Base-by-base conservation (phyloP, 2,329 filamentous ascomycete genomes). In the Tolypocladium endophyticum region DNA sequence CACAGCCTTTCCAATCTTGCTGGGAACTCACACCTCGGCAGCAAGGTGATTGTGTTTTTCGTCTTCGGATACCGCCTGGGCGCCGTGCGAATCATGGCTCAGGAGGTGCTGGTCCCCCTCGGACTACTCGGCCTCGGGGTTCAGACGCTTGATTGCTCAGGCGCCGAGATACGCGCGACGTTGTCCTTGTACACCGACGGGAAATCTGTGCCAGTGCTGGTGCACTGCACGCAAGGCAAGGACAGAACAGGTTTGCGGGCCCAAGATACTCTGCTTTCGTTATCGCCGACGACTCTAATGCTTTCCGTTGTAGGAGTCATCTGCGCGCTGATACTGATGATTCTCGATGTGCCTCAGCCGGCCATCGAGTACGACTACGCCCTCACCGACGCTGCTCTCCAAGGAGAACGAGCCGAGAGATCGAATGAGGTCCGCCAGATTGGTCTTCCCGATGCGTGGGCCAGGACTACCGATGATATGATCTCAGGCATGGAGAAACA, bases 171-270 rank as follows among this genome's bases (percentile, higher is more conserved):
- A 23, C 78, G 77, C 30, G 61, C 71, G 56, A 66, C 67, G 8
- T 63, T 76, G 41, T 64, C 62, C 11, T 60, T 73, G 1, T 74
- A 72, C 57, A 63, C 70, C 6, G 58, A 59, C 9, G 30, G 62
- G 2, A 65, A 71, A 0, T 78, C 78, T 20, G 84, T 86, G 63
- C 90, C 91, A 0, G 72, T 86, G 1, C 70, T 96, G 9, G 75
- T 94, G 2, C 90, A 96, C 72, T 96, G 92, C 72, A 94, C 91
- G 0, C 90, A 95, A 68, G 92, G 92, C 60, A 96, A 96, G 70
- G 92, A 96, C 69, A 83, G 92, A 2, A 76, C 74, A 59, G 72
- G 72, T 72, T 61, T 57, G 63, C 54, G 35, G 5, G 12, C 9
- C 9, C 4, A 8, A 11, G 20, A 35, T 3, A 35, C 4, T 12